Evolutionary conservation across 306 rosid genomes (phyloP), one percentile per base, ranked within the genome.

Genomic region (Castanea crenata): DNA sequence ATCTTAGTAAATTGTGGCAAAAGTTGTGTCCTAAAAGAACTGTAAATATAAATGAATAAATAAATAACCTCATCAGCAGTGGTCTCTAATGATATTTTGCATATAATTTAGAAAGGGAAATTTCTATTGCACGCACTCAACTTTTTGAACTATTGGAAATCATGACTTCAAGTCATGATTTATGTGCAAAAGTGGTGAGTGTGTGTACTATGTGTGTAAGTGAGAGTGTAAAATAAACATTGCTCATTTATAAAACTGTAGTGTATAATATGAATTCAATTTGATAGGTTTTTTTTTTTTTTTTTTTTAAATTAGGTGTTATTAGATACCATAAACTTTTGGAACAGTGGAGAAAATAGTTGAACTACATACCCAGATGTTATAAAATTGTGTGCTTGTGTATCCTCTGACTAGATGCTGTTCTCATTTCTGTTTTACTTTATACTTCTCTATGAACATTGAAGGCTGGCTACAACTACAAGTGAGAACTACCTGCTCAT

Each of bases 401-500:
- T 56, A 23, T 51, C 55, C 38, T 3, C 21, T 65, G 55, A 65
- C 25, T 23, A 54, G 29, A 64, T 55, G 64, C 35, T 69, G 7
- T 20, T 62, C 25, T 57, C 79, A 51, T 70, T 61, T 71, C 18
- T 84, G 73, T 75, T 65, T 31, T 41, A 15, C 41, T 55, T 16
- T 21, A 25, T 19, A 51, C 31, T 54, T 20, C 65, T 49, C 20
- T 76, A 44, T 55, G 10, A 44, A 4, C 4, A 58, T 46, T 84
- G 82, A 85, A 90, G 98, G 87, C 73, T 84, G 46, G 89, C 62
- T 73, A 63, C 78, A 23, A 77, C 62, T 70, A 63, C 78, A 23
- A 77, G 71, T 55, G 87, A 86, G 76, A 41, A 41, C 46, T 85
- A 87, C 88, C 77, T 81, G 79, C 76, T 82, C 44, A 87, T 93